Conservation (phyloP, 2,329 filamentous ascomycete genomes). For the Monosporascus sp. region DNA sequence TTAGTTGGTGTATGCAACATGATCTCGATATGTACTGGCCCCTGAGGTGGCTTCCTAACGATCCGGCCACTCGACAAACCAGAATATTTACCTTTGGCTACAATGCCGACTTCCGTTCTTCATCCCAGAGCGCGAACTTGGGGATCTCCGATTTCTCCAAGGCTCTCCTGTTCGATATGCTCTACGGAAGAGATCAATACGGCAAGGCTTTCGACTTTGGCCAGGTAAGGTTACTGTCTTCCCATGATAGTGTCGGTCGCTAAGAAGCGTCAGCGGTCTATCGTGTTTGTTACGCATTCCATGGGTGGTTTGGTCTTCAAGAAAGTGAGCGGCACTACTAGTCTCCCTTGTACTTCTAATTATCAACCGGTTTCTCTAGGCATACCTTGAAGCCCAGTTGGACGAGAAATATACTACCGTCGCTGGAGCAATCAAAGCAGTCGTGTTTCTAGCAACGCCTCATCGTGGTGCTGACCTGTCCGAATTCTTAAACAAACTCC, state of each 20-base stretch:
- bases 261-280: background rate
- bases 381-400: slow-evolving; percentile 6
- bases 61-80: background rate
- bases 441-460: slow-evolving; percentile 7
- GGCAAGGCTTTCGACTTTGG: slow-evolving; percentile 2
- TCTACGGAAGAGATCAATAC: slow-evolving; percentile 2
- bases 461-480: slow-evolving; percentile 5
- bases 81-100: slow-evolving; percentile 6
- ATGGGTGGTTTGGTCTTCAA: slow-evolving; percentile 12
- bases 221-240: background rate
- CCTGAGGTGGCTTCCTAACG: slow-evolving; percentile 3
- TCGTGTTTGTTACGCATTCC: slow-evolving; percentile 8
- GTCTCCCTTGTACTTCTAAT: background rate
- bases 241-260: background rate
- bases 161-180: slow-evolving; percentile 6
- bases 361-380: background rate
- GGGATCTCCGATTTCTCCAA: slow-evolving; percentile 6
- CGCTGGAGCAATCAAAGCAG: slow-evolving; percentile 1
- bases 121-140: background rate
- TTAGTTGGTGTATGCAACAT: slow-evolving; percentile 9
- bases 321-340: slow-evolving; percentile 1
- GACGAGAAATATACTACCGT: slow-evolving; percentile 1
- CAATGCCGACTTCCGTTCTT: slow-evolving; percentile 5
- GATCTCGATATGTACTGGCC: slow-evolving; percentile 9
- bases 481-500: slow-evolving; percentile 1